phyloP scores from a whole-genome alignment of 1,284 basidiomycete genomes.

The Ustilago nuda region DNA sequence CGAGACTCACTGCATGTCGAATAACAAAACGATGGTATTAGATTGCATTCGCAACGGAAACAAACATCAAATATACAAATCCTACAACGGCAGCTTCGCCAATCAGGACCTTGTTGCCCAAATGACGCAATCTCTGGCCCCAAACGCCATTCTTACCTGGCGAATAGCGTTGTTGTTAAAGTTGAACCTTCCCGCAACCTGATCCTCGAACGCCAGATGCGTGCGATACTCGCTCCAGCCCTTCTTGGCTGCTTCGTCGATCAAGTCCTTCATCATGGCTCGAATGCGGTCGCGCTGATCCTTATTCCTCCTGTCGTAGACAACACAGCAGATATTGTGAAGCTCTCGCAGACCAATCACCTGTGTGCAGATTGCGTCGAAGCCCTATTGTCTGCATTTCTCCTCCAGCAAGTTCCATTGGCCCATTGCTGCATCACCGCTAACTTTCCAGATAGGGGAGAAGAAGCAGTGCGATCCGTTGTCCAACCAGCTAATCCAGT shows the following conservation, averaged over 20 bases:
- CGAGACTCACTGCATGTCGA: too few species aligned
- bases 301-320: conserved; percentile 56
- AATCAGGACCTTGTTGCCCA: conserved; percentile 3
- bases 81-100: too few species aligned
- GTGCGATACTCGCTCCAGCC: conserved; percentile 54
- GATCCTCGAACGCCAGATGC: not conserved
- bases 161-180: conserved; percentile 50
- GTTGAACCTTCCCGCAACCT: conserved; percentile 37
- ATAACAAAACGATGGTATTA: too few species aligned
- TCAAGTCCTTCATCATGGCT: conserved; percentile 36
- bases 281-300: conserved; percentile 50
- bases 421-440: conserved; percentile 35
- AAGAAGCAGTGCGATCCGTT: conserved; percentile 57
- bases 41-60: too few species aligned
- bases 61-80: too few species aligned
- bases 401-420: conserved; percentile 38
- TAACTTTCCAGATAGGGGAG: conserved; percentile 45
- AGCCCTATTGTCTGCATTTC: conserved; percentile 40
- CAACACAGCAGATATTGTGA: conserved; percentile 54
- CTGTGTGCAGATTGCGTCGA: conserved; percentile 53
- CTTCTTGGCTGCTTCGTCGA: conserved; percentile 51
- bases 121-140: conserved; percentile 41
- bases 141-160: conserved; percentile 60
- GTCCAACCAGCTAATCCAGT: conserved; percentile 53
- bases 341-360: conserved; percentile 42